These are phyloP conservation scores for Phytophthora citricola DNA, from an alignment of 352 stramenopile genomes.

Conservation along the genomic window DNA sequence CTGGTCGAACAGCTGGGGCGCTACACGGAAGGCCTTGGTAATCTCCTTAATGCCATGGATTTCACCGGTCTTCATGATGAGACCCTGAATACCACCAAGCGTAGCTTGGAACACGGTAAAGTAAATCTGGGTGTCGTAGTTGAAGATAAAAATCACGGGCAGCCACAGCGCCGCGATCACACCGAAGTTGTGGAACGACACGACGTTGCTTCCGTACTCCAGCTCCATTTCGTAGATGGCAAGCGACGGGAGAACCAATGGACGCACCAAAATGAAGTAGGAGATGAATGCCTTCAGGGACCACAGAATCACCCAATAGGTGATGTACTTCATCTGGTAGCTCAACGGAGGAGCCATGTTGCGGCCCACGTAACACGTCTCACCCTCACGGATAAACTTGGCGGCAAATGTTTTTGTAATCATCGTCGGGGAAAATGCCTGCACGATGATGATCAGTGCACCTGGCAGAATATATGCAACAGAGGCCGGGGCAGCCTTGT, in stretches of 20 bases:
- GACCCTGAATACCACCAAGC: slow-evolving; percentile 56
- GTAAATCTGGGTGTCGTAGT: slow-evolving; percentile 85
- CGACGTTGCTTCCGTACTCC: slow-evolving; percentile 59
- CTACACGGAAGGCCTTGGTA: slow-evolving; percentile 69
- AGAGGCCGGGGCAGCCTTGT: slow-evolving; percentile 39
- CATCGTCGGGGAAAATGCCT: slow-evolving; percentile 52
- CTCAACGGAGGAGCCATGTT: slow-evolving; percentile 70
- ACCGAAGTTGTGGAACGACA: slow-evolving; percentile 78
- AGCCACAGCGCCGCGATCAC: slow-evolving; percentile 69
- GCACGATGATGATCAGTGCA: slow-evolving; percentile 47
- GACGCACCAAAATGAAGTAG: slow-evolving; percentile 75
- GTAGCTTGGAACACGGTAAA: slow-evolving; percentile 77
- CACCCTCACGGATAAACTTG: slow-evolving; percentile 79
- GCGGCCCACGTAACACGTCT: slow-evolving; percentile 68
- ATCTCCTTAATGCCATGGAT: slow-evolving; percentile 74
- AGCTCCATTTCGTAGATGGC: slow-evolving; percentile 77
- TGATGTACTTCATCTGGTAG: slow-evolving; percentile 73
- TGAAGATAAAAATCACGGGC: slow-evolving; percentile 78
- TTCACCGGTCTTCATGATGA: slow-evolving; percentile 78
- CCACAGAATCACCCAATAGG: slow-evolving; percentile 71
- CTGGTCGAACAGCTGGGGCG: slow-evolving; percentile 71
- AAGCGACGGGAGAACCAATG: slow-evolving; percentile 69
- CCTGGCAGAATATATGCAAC: slow-evolving; percentile 55
- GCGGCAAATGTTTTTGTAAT: slow-evolving; percentile 60
- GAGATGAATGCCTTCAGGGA: slow-evolving; percentile 65